Conservation (phyloP, 2,329 filamentous ascomycete genomes). For the Cyclaneusma minus region DNA sequence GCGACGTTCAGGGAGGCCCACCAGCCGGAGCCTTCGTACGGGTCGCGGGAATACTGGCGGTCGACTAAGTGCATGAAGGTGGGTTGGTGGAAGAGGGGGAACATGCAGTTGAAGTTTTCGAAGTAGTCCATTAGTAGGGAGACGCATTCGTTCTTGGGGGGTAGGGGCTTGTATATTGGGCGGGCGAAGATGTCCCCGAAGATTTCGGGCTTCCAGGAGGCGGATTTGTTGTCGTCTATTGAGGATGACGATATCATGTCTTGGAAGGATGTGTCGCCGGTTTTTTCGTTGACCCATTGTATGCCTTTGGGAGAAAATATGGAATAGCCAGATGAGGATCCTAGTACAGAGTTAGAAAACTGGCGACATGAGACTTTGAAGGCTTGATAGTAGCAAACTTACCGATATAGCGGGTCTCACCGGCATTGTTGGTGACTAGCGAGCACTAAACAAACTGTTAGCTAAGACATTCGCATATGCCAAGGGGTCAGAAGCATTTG, state of each 20-base stretch:
- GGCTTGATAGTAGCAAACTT: slow-evolving; percentile 20
- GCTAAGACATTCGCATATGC: too few species aligned
- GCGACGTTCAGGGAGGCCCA: slow-evolving; percentile 95
- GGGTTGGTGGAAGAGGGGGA: slow-evolving; percentile 90
- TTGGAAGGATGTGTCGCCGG: slow-evolving; percentile 88
- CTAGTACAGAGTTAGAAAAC: slow-evolving; percentile 27
- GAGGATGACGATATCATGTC: slow-evolving; percentile 88
- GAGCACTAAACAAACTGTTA: too few species aligned
- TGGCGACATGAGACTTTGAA: slow-evolving; percentile 1
- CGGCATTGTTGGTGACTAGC: slow-evolving; percentile 82
- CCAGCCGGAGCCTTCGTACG: slow-evolving; percentile 92
- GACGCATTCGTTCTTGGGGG: slow-evolving; percentile 72
- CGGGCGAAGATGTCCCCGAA: slow-evolving; percentile 85
- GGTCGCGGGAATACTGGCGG: slow-evolving; percentile 80
- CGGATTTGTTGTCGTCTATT: slow-evolving; percentile 88
- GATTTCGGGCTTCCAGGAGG: slow-evolving; percentile 95
- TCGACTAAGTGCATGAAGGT: slow-evolving; percentile 98
- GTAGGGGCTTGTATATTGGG: slow-evolving; percentile 68
- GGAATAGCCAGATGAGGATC: slow-evolving; percentile 92
- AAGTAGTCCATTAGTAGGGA: slow-evolving; percentile 89
- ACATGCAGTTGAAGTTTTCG: slow-evolving; percentile 98
- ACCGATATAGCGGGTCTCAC: slow-evolving; percentile 95
- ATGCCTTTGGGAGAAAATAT: slow-evolving; percentile 98
- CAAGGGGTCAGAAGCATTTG: too few species aligned
- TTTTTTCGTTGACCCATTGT: slow-evolving; percentile 96